Evolutionary conservation across 2,329 filamentous ascomycete species (phyloP), one percentile per base, ranked within the genome.

Genomic region (Lachnellula arida): DNA sequence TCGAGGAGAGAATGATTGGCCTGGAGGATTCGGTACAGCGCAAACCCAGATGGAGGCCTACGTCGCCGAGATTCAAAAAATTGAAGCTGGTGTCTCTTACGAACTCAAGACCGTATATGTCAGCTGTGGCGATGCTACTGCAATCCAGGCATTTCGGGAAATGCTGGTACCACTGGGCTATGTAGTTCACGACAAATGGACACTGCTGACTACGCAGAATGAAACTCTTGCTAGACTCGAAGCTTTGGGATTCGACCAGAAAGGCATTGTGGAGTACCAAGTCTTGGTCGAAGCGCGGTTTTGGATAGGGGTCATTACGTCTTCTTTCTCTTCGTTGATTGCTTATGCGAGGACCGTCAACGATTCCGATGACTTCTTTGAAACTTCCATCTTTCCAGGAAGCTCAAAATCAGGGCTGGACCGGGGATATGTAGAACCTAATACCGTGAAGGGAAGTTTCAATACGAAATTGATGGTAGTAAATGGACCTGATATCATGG

Each of bases 1-100:
- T 15, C 48, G 58, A 15, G 58, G 47, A 4, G 60, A 60, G 22
- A 40, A 25, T 11, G 60, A 60, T 48, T 62, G 60, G 60, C 55
- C 60, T 9, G 54, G 11, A 6, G 22, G 34, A 23, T 57, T 60
- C 14, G 60, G 58, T n/a, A 25, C 17, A 17, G 7, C 37, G 1
- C 17, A 53, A 5, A 17, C 37, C 17, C 60, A 62, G 23, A 53
- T 52, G 46, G 12, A 39, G 2, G 40, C 55, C 5, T 61, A 58
- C 32, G 39, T 46, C 1, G 44, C 49, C 11, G 53, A 57, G 32
- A 54, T 62, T 28, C 17, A 53, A 32, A 39, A 49, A 1, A 46
- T 60, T 12, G 25, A 51, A 35, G 35, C 34, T 1, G 49, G n/a
- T n/a, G 19, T 46, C 12, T 32, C 39, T 43, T 28, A 35, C 14